Percentiles rank a stretch among this genome's conserved stretches.
Conservation (phyloP, 2,329 filamentous ascomycete genomes). For the Sclerotinia minor region DNA sequence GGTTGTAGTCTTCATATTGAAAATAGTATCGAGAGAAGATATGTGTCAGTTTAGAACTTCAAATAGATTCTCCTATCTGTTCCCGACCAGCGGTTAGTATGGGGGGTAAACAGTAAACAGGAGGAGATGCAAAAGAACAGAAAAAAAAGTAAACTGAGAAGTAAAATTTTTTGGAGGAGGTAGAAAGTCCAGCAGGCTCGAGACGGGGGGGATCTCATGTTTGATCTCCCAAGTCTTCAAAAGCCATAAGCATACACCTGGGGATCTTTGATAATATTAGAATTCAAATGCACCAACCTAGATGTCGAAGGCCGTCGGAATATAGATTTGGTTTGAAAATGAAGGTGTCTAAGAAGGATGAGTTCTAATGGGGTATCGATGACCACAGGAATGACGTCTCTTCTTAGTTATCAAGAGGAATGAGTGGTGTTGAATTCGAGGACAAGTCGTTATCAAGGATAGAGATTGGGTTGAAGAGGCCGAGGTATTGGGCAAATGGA, state of each 20-base stretch:
- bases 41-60: neutral
- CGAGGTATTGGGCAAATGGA: conserved; percentile 4
- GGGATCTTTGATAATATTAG: neutral
- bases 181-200: neutral
- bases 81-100: conserved; percentile 20
- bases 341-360: neutral
- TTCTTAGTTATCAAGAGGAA: neutral
- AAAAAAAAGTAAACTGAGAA: neutral
- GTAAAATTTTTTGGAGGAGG: neutral
- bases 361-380: neutral
- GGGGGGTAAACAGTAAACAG: neutral
- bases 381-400: conserved; percentile 1
- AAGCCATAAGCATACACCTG: neutral
- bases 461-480: neutral
- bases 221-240: conserved; percentile 1
- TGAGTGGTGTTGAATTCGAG: conserved; percentile 15
- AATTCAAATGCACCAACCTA: conserved; percentile 4
- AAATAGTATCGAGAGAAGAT: conserved; percentile 3
- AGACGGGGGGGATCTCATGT: neutral
- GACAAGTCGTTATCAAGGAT: neutral
- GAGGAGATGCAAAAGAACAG: too few species aligned
- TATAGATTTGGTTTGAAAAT: conserved; percentile 11
- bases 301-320: conserved; percentile 4
- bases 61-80: conserved; percentile 14
- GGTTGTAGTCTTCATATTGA: conserved; percentile 49